Evolutionary conservation across 2,329 filamentous ascomycete genomes (phyloP), one percentile per base, ranked within the genome.

Genomic region (Trichophyton schoenleinii): DNA sequence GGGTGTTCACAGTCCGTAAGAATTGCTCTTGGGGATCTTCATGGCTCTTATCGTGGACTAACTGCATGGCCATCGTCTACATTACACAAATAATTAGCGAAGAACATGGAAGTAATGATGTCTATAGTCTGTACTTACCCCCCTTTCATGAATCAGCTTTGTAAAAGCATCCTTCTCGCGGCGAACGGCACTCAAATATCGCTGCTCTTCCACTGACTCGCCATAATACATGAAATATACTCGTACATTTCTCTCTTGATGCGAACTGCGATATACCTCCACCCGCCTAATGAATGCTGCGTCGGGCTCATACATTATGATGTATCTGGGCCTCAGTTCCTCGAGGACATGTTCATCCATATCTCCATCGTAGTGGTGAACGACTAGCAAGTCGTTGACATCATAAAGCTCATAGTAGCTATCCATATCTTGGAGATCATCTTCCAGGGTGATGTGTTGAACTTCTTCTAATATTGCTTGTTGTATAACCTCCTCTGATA

Each of bases 281-380:
- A 99, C 87, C 42, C 92, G 82, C 13, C 94, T 85, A 69, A 97
- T 96, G 72, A 99, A 99, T 2, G 92, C 86, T 2, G 92, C 85
- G 66, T 97, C 91, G 0, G 94, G 92, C 71, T 97, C 94, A 73
- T 96, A 99, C 94, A 99, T 97, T 76, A 99, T 88, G 63, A 99
- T 90, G 73, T 96, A 96, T 63, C 89, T 86, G 38, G 94, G 94
- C 69, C 89, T 91, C 62, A 94, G 81, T 74, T 99, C 94, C 72
- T 99, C 92, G 1, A 99, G 81, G n/a, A 97, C 82, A 71, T 95
- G 89, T 71, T 97, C 94, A 72, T 99, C 94, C 77, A 92, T 87
- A 71, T 97, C 94, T 9, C 91, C 91, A 63, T 96, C 91, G 71
- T 96, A 99, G 0, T 94, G 88, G 72, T 97, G 94, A 18, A 97